Evolutionary conservation across 768 basidiomycete genomes (phyloP), one percentile per base, ranked within the genome.

Genomic region (Pisolithus sp.): DNA sequence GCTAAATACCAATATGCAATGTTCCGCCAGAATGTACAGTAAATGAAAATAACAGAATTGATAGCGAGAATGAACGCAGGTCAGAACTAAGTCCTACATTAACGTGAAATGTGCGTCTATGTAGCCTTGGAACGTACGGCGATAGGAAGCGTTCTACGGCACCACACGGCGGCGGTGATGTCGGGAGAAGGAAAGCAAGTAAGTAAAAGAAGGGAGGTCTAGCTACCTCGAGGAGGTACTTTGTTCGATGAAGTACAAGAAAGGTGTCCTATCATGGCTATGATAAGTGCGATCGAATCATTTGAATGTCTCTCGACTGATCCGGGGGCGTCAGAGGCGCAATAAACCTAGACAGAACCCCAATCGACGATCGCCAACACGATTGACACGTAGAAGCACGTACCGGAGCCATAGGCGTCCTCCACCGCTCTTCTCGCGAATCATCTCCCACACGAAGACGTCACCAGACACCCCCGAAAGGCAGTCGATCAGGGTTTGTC

Each of bases 361-460:
- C 7, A 3, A 37, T 55, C 41, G 30, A 18, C 17, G 23, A 5
- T n/a, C 20, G 21, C 20, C 18, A 39, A 36, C 43, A 17, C 24
- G 30, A 45, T 30, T n/a, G 37, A 34, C 26, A 7, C 42, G 5
- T 10, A n/a, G 0, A 7, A 20, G 1, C n/a, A 62, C 76, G 55
- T 52, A 82, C 85, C 76, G 81, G 59, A 87, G 70, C 84, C 83
- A 87, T 24, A 86, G 59, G 58, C 75, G 76, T 6, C 81, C 79
- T 2, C 72, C 71, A 3, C 77, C 74, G 47, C 82, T 77, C 64
- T 79, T 83, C 58, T 86, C 84, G 52, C 80, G 73, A 20, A 82
- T 72, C 17, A 87, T 59, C 65, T 85, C 80, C 82, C 76, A 78
- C 38, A 63, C 58, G 26, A 69, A 68, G 12, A 52, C 55, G 57